phyloP scores from a whole-genome alignment of 2,329 filamentous ascomycete genomes.

The Nannizzia gypsea region DNA sequence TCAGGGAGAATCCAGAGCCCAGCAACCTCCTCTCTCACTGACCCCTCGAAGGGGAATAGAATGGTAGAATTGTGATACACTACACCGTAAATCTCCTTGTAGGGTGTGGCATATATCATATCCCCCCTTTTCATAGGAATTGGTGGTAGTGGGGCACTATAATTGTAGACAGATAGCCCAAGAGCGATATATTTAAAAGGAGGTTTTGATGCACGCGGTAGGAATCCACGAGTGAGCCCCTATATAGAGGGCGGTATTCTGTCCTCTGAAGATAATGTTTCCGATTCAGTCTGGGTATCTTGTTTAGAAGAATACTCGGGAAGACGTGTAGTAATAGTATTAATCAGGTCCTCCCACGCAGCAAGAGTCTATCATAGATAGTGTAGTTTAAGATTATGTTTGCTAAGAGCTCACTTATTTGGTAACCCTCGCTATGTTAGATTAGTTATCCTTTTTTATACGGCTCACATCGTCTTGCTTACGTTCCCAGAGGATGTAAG shows the following conservation, averaged over 20 bases:
- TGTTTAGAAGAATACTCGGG: background rate
- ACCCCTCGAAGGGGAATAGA: background rate
- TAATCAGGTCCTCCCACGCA: background rate
- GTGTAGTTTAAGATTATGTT: too few relatives aligned
- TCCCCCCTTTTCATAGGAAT: background rate
- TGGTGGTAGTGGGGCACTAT: background rate
- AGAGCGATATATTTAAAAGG: slow-evolving; percentile 4
- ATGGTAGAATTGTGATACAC: background rate
- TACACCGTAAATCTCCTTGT: background rate
- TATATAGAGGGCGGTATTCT: background rate
- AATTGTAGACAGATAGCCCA: background rate
- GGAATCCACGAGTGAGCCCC: slow-evolving; percentile 3
- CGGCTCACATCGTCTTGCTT: too few relatives aligned
- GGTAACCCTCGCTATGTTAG: too few relatives aligned
- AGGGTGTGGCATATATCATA: background rate
- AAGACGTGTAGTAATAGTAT: background rate
- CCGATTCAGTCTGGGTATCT: background rate
- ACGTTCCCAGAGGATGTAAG: too few relatives aligned
- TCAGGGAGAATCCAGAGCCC: slow-evolving; percentile 1
- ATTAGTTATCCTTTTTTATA: too few relatives aligned
- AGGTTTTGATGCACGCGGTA: background rate
- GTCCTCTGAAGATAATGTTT: background rate
- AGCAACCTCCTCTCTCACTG: background rate
- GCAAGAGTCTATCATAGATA: background rate
- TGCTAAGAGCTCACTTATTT: too few relatives aligned